These are phyloP conservation scores for Dacryopinax primogenitus DNA, from an alignment of 768 basidiomycete genomes.

Conservation along the genomic window DNA sequence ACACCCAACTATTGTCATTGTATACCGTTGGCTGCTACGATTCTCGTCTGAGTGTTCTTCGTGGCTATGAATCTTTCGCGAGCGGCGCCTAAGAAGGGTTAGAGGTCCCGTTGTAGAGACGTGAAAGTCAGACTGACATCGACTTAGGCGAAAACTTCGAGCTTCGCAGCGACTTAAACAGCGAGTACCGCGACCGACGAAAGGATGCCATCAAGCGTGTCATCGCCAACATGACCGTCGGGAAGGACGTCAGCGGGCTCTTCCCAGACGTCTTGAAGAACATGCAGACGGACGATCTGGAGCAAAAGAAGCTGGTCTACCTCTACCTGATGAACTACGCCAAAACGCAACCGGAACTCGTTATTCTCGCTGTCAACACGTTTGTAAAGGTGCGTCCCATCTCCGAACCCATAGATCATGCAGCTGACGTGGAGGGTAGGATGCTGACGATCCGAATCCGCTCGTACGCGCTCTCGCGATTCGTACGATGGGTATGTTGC, in stretches of 20 bases:
- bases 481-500: constrained; percentile 92
- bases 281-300: constrained; percentile 98
- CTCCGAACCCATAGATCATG: background rate
- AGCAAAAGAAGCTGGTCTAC: constrained; percentile 99
- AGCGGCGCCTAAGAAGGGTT: constrained; percentile 21
- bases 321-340: constrained; percentile 99
- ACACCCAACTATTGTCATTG: too few relatives aligned
- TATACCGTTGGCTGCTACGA: too few relatives aligned
- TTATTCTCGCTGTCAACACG: constrained; percentile 97
- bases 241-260: constrained; percentile 90
- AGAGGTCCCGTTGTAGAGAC: background rate
- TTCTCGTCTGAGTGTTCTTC: background rate
- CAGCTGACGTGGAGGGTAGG: constrained; percentile 36
- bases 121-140: background rate
- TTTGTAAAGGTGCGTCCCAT: constrained; percentile 51
- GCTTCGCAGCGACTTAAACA: constrained; percentile 91
- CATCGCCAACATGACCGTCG: constrained; percentile 98
- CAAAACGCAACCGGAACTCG: constrained; percentile 95
- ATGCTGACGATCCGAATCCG: constrained; percentile 92
- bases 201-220: constrained; percentile 98
- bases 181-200: constrained; percentile 85
- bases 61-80: constrained; percentile 5
- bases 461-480: constrained; percentile 93
- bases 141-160: constrained; percentile 89
- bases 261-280: constrained; percentile 99